phyloP scores from a whole-genome alignment of 164 flowering plant species.

The Nymphaea colorata region DNA sequence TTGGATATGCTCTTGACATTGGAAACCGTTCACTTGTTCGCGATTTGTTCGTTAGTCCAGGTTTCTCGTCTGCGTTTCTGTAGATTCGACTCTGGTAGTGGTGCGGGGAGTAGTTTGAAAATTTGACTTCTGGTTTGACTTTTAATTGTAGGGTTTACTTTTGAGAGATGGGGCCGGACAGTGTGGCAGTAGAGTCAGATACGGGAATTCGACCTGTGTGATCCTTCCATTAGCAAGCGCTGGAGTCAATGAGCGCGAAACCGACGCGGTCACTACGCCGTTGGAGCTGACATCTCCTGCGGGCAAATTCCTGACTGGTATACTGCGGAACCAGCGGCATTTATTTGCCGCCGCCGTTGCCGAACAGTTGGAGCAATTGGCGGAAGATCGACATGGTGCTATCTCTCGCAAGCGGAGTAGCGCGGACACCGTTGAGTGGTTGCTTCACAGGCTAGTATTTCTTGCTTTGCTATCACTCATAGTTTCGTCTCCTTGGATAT shows the following conservation, averaged over 20 bases:
- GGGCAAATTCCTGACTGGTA: constrained; percentile 44
- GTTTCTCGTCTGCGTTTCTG: neutral
- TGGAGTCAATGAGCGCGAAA: constrained; percentile 35
- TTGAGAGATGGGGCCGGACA: neutral
- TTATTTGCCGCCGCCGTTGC: constrained; percentile 42
- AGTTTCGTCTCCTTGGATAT: no score
- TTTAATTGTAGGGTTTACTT: neutral
- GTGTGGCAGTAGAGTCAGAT: neutral
- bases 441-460: constrained; percentile 54
- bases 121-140: neutral
- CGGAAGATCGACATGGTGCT: constrained; percentile 47
- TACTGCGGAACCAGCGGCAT: constrained; percentile 51
- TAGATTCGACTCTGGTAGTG: neutral
- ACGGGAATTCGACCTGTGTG: neutral
- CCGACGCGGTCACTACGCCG: constrained; percentile 39
- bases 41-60: neutral
- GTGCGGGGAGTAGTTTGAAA: neutral
- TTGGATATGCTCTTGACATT: neutral
- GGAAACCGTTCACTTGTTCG: neutral
- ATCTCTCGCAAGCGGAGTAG: constrained; percentile 32
- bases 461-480: neutral
- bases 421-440: constrained; percentile 42
- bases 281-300: constrained; percentile 44
- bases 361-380: constrained; percentile 44
- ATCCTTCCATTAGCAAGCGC: constrained; percentile 21